Evolutionary conservation across 306 rosid genomes (phyloP).

Genomic region (Trifolium repens): DNA sequence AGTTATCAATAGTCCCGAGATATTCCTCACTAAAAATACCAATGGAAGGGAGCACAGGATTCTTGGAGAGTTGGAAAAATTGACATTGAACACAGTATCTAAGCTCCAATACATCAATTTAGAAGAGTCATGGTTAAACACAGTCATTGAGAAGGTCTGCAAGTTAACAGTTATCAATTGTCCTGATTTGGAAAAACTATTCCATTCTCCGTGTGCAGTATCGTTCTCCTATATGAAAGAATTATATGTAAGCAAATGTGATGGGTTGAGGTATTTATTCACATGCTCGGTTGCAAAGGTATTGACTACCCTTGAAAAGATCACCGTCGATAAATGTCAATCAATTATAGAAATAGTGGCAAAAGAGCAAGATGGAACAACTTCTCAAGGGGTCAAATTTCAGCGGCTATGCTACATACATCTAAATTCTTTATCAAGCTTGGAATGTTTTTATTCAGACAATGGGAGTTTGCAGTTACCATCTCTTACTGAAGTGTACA

Average conservation of each 20-base stretch:
- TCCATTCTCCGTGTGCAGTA: neutral
- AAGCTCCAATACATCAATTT: neutral
- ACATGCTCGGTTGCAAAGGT: neutral
- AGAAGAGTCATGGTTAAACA: conserved; percentile 1
- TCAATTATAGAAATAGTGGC: conserved; percentile 7
- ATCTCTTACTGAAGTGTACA: neutral
- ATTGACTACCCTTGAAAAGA: neutral
- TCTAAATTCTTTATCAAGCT: neutral
- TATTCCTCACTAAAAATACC: neutral
- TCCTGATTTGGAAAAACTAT: neutral
- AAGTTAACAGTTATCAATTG: neutral
- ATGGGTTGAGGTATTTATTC: conserved; percentile 18
- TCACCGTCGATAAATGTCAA: rapidly evolving
- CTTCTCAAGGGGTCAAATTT: neutral
- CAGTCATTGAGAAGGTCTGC: neutral
- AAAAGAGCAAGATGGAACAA: neutral
- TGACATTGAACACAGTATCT: rapidly evolving
- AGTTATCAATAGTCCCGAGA: neutral
- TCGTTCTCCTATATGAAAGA: conserved; percentile 13
- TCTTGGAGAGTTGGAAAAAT: neutral
- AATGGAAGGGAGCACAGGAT: no score
- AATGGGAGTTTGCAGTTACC: conserved; percentile 11
- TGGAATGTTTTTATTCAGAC: conserved; percentile 27
- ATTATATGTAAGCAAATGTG: neutral
- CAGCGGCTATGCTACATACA: neutral